Conservation (phyloP, 2,329 filamentous ascomycete genomes). For the Colletotrichum sp. region DNA sequence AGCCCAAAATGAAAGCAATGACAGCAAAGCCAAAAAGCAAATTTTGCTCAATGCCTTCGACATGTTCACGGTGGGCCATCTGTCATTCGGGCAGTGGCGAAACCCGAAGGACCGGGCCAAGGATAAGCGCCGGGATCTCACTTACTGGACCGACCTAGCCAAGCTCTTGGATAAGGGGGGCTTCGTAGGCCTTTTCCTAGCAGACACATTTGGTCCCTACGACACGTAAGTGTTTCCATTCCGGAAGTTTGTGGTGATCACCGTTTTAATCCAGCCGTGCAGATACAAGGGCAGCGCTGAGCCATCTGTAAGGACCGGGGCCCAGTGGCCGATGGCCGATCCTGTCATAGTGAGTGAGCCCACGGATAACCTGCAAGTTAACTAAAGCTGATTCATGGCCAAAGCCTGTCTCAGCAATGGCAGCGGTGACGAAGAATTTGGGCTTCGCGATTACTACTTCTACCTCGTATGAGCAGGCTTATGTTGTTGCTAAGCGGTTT, state of each 20-base stretch:
- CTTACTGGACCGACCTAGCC: constrained; percentile 68
- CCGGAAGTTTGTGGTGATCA: background rate
- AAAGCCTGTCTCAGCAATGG: constrained; percentile 55
- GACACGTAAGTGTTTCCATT: constrained; percentile 51
- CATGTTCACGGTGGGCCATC: constrained; percentile 5
- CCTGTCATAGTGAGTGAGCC: constrained; percentile 57
- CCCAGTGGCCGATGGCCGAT: constrained; percentile 70
- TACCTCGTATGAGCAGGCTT: constrained; percentile 67
- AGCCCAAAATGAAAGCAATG: too few species aligned
- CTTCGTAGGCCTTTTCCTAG: constrained; percentile 70
- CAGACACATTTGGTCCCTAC: constrained; percentile 62
- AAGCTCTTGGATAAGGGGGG: constrained; percentile 65
- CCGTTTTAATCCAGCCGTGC: background rate
- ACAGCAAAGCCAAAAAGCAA: background rate
- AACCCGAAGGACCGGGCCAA: constrained; percentile 6
- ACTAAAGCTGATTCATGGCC: background rate
- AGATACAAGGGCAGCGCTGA: constrained; percentile 53
- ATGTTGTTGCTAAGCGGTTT: constrained; percentile 65
- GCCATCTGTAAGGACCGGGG: constrained; percentile 60
- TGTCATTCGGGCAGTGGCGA: constrained; percentile 9
- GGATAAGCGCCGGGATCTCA: constrained; percentile 6
- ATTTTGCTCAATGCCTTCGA: constrained; percentile 6
- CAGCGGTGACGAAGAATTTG: constrained; percentile 68
- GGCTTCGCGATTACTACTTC: constrained; percentile 68
- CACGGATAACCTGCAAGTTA: background rate